Evolutionary conservation across 495 filamentous ascomycete species (phyloP), one percentile per base, ranked within the genome.

Genomic region (Podospora appendiculata): DNA sequence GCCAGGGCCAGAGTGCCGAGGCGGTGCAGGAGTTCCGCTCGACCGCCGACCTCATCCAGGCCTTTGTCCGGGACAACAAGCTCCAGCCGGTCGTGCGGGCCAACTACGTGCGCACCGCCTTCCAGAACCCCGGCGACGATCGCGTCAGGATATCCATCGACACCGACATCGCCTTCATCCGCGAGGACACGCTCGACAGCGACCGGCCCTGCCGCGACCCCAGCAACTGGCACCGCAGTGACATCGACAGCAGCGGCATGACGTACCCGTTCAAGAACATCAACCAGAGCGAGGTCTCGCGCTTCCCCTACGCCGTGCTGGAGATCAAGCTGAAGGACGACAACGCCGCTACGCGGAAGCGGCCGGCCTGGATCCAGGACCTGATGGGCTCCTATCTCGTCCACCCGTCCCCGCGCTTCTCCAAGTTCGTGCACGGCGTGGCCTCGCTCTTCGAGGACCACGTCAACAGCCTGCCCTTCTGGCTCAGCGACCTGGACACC

Each of bases 401-500:
- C 45, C 90, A 93, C 66, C 82, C 87, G 47, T 85, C 86, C 3
- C 88, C 91, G 4, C 81, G 88, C 18, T 98, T 98, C 70, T 95
- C 89, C 40, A 98, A 98, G 63, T 97, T 97, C 60, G 87, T 92
- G 17, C 93, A 98, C 58, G 93, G 94, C 53, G 83, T 94, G 2
- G 90, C 91, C 11, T 81, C 83, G 38, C 74, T 97, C 8, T 97
- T 96, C 60, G 94, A 97, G 53, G 94, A 97, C 64, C 75, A 95
- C 63, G 92, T 98, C 66, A 97, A 97, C 70, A 89, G 79, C 51
- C 83, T 98, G 52, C 93, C 93, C 5, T 96, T 97, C 76, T 98
- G 93, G 93, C 80, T 96, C 4, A 79, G 84, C 53, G 87, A 91
- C 48, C 72, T 96, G 9, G 92, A 95, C 56, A 88, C 80, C 35